phyloP scores from a whole-genome alignment of 1,284 basidiomycete genomes.

The Xerocomus amazonicus region DNA sequence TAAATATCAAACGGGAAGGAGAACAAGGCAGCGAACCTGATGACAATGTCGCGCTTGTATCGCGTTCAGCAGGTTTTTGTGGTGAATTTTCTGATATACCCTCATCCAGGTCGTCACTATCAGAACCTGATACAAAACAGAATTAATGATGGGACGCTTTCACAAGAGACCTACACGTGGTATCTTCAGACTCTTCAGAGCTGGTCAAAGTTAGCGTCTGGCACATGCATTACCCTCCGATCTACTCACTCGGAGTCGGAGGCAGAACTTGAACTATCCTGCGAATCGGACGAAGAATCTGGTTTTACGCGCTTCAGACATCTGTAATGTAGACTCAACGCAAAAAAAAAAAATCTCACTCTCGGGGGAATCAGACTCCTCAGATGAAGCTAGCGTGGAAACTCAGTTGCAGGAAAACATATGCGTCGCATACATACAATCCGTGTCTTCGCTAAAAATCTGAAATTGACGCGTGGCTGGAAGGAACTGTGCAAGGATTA shows the following conservation, averaged over 20 bases:
- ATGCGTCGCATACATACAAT: constrained; percentile 30
- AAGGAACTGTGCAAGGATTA: neutral
- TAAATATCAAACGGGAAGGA: constrained; percentile 8
- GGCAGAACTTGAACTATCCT: constrained; percentile 27
- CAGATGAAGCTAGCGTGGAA: constrained; percentile 19
- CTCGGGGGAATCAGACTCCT: constrained; percentile 24
- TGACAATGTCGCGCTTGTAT: constrained; percentile 32
- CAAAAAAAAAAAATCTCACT: constrained; percentile 11
- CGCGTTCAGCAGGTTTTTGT: constrained; percentile 20
- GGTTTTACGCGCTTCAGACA: constrained; percentile 2
- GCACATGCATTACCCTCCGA: constrained; percentile 16
- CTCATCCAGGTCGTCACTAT: constrained; percentile 8
- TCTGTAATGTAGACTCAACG: neutral
- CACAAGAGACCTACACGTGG: constrained; percentile 21
- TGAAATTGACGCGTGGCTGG: neutral
- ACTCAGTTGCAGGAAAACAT: constrained; percentile 14
- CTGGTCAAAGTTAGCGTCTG: constrained; percentile 9
- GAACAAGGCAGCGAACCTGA: constrained; percentile 25
- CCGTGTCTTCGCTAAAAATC: constrained; percentile 8
- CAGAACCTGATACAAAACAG: constrained; percentile 18
- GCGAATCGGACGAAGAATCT: constrained; percentile 34
- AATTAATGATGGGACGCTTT: neutral
- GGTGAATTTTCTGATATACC: constrained; percentile 6
- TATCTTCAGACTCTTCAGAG: constrained; percentile 26
- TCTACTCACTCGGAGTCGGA: constrained; percentile 14